These are phyloP conservation scores for Phytopythium chamaehyphon DNA, from an alignment of 352 stramenopile species.

Conservation along the genomic window DNA sequence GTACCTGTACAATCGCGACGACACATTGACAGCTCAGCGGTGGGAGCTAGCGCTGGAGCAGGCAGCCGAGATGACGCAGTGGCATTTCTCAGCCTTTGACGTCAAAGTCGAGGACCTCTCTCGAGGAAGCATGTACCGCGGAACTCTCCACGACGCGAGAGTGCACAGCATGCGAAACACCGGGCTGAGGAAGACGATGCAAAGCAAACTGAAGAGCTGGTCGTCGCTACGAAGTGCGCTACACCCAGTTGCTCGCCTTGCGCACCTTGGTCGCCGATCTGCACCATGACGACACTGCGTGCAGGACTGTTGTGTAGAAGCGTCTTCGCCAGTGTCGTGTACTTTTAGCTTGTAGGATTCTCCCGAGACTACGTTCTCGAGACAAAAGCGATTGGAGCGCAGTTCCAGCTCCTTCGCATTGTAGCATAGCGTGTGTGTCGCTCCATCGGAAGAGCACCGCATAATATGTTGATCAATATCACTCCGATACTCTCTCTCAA, in stretches of 20 bases:
- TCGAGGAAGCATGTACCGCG: constrained; percentile 59
- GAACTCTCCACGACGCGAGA: constrained; percentile 49
- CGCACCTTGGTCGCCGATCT: neutral
- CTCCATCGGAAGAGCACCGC: constrained; percentile 4
- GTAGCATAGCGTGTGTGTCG: constrained; percentile 1
- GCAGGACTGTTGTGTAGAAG: neutral
- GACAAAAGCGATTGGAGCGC: no score
- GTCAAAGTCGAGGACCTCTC: constrained; percentile 60
- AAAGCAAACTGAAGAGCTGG: constrained; percentile 39
- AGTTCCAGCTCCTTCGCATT: neutral
- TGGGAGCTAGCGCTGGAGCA: constrained; percentile 58
- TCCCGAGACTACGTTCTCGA: no score
- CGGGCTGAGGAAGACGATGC: constrained; percentile 20
- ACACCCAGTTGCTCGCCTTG: neutral
- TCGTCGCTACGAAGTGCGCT: constrained; percentile 13
- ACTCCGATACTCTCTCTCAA: neutral
- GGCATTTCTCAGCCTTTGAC: constrained; percentile 60
- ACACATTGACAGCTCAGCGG: constrained; percentile 16
- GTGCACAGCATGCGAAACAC: constrained; percentile 15
- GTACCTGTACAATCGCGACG: constrained; percentile 56
- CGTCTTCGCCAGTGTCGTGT: neutral
- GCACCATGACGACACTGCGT: neutral
- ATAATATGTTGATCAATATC: neutral
- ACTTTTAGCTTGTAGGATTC: neutral
- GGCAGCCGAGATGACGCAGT: constrained; percentile 47